Evolutionary conservation across 2,329 filamentous ascomycete genomes (phyloP).

Genomic region (Bimuria novae-zelandiae): DNA sequence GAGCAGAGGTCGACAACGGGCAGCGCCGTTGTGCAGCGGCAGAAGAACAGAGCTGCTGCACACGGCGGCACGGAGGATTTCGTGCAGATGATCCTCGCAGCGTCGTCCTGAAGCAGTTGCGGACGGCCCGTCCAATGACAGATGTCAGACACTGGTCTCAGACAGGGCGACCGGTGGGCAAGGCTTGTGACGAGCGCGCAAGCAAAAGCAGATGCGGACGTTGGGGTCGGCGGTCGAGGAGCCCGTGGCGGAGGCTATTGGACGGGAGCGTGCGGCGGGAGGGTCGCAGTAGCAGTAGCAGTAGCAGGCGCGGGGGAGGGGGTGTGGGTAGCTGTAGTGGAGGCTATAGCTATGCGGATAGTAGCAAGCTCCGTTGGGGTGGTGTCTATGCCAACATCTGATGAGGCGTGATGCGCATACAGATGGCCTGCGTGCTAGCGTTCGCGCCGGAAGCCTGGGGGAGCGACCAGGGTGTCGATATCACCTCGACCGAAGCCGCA

Average conservation of each 20-base stretch:
- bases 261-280: slow-evolving; percentile 19
- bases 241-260: slow-evolving; percentile 37
- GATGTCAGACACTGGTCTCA: slow-evolving; percentile 44
- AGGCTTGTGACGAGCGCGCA: slow-evolving; percentile 44
- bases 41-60: slow-evolving; percentile 26
- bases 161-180: slow-evolving; percentile 35
- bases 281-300: slow-evolving; percentile 2
- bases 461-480: neutral
- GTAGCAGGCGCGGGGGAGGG: slow-evolving; percentile 3
- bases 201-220: slow-evolving; percentile 17
- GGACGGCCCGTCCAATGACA: slow-evolving; percentile 40
- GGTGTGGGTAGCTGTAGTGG: neutral
- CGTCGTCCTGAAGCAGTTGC: slow-evolving; percentile 26
- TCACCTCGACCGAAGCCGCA: neutral
- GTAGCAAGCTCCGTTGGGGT: neutral
- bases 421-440: slow-evolving; percentile 4
- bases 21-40: slow-evolving; percentile 18
- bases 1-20: slow-evolving; percentile 20
- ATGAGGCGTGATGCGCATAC: slow-evolving; percentile 1
- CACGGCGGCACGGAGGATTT: slow-evolving; percentile 54
- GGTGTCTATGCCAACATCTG: slow-evolving; percentile 8
- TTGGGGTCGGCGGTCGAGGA: slow-evolving; percentile 18
- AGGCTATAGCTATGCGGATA: slow-evolving; percentile 5
- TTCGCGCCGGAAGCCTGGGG: slow-evolving; percentile 6
- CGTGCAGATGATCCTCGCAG: slow-evolving; percentile 58